Evolutionary conservation across 345 rosid species (phyloP), one percentile per base, ranked within the genome.

Genomic region (Psidium guajava): DNA sequence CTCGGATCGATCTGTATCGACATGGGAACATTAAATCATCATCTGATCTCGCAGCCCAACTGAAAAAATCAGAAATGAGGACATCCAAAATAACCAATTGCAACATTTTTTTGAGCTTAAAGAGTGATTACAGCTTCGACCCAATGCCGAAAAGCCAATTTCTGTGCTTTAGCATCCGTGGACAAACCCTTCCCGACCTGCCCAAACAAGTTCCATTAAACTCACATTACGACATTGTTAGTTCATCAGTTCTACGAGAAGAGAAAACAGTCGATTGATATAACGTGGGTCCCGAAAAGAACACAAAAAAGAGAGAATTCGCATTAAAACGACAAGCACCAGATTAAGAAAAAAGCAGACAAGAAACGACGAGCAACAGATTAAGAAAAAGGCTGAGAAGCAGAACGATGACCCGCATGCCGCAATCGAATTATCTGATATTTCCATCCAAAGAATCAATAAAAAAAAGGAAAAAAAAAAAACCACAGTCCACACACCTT

Each of bases 81-180:
- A 52, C 57, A 49, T 64, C 77, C 77, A 64, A 32, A 64, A 32
- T 64, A 64, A 32, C 24, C 77, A 32, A 44, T 64, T 8, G 77
- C 77, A 18, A 36, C 77, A 64, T 32, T 64, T 44, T 44, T 50
- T 82, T 27, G 18, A 52, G 53, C 21, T 25, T 27, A 50, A 75
- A 54, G 86, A 58, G 81, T 24, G n/a, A 50, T 58, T 90, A 92
- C 94, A 83, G 93, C 93, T 92, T 92, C 97, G 85, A 96, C 93
- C 98, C 99, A 96, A 83, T 96, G 98, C 88, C 93, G 97, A 86
- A 96, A 95, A 40, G 99, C 99, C 92, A 97, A 77, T 87, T 94
- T 94, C 75, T 93, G 97, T 20, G 98, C 98, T 87, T 94, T 92
- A 82, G 86, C 90, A 83, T 93, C 94, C 82, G 85, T 87, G 47